These are phyloP conservation scores for Colletotrichum coccodes DNA, from an alignment of 2,329 filamentous ascomycete species.

Conservation along the genomic window DNA sequence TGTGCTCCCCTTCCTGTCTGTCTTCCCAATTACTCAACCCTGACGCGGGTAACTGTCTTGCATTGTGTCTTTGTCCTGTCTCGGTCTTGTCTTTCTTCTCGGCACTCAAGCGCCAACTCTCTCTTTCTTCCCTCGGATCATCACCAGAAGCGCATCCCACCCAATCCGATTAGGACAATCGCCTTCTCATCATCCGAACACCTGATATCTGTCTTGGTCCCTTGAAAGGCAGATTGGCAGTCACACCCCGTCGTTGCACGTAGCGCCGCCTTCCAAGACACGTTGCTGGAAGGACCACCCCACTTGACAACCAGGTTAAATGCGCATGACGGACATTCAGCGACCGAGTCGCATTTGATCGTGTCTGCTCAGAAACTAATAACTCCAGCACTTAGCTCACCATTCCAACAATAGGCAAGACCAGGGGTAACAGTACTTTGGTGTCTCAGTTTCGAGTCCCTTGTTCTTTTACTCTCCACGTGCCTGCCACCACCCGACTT, in stretches of 20 bases:
- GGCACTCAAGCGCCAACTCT: not conserved
- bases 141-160: not conserved
- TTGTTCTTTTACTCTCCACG: not conserved
- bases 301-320: not conserved
- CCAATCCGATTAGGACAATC: not conserved
- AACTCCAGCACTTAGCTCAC: not conserved
- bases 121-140: not conserved
- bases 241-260: not conserved
- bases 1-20: not conserved
- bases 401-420: not conserved
- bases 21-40: not conserved
- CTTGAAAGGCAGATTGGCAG: not conserved
- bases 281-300: not conserved
- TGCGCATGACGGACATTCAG: too few species aligned
- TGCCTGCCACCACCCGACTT: constrained; percentile 19
- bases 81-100: not conserved
- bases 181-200: constrained; percentile 1
- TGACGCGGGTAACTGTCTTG: not conserved
- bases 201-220: not conserved
- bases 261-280: not conserved
- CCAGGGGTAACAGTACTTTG: not conserved
- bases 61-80: not conserved
- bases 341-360: not conserved
- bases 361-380: not conserved
- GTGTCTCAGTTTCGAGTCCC: not conserved